These are phyloP conservation scores for Clonostachys rhizophaga DNA, from an alignment of 2,329 filamentous ascomycete genomes.

Conservation along the genomic window DNA sequence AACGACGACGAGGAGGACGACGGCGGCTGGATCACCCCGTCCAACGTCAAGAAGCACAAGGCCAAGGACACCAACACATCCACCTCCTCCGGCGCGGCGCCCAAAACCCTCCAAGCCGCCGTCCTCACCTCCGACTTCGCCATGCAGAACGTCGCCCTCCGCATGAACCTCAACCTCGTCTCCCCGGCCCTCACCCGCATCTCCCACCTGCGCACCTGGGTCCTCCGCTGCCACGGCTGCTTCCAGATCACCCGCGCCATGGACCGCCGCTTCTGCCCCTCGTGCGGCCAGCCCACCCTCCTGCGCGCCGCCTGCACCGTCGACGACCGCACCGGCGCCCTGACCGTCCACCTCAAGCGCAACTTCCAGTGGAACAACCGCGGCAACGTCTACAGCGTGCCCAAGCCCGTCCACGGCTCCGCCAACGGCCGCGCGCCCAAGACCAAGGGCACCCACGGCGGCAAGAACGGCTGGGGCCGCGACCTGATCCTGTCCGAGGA, in stretches of 20 bases:
- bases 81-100: constrained; percentile 34
- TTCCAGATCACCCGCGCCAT: constrained; percentile 83
- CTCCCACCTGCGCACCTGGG: constrained; percentile 79
- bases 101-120: constrained; percentile 70
- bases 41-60: constrained; percentile 84
- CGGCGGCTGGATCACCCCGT: constrained; percentile 90
- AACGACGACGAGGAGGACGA: constrained; percentile 47
- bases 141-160: constrained; percentile 94
- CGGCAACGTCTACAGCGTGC: constrained; percentile 88
- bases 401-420: constrained; percentile 80
- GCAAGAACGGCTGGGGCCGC: constrained; percentile 82
- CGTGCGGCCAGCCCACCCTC: constrained; percentile 83
- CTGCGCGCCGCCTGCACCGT: constrained; percentile 84
- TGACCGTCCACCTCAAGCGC: constrained; percentile 82
- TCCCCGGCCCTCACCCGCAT: constrained; percentile 77
- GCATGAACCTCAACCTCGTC: constrained; percentile 89
- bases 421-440: constrained; percentile 69
- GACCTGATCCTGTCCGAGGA: constrained; percentile 86
- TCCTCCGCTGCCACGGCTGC: constrained; percentile 90
- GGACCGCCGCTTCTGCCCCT: constrained; percentile 85
- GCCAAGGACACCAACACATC: constrained; percentile 52
- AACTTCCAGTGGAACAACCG: constrained; percentile 97
- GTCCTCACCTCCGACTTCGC: constrained; percentile 93
- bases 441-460: constrained; percentile 47
- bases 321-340: constrained; percentile 66